Evolutionary conservation across 352 stramenopile species (phyloP), one percentile per base, ranked within the genome.

Genomic region (Phytophthora macrochlamydospora): DNA sequence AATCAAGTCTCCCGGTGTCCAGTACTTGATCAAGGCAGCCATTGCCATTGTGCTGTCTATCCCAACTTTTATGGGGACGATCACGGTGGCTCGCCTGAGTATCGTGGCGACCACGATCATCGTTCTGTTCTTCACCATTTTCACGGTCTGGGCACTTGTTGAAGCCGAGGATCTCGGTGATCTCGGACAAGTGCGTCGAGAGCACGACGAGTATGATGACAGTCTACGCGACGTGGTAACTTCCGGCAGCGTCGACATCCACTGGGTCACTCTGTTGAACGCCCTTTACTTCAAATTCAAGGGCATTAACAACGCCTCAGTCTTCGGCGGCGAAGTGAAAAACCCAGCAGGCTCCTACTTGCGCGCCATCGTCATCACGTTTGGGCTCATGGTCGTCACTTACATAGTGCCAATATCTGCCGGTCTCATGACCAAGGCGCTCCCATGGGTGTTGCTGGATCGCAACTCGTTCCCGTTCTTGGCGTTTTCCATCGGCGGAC

Each of bases 251-350:
- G 56, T 88, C 24, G 67, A 59, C 0, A 90, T 92, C 57, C 51
- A 97, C 4, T 98, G 92, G 92, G 52, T 73, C 9, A 83, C 82
- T 1, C 87, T 94, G 30, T 55, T 98, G 7, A 98, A 98, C 72
- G 97, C 95, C 31, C 73, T 99, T 38, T 98, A 98, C 76, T 99
- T 95, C 94, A 98, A 97, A 74, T 92, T 97, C 46, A 98, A 98
- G 67, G 94, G 90, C 31, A 98, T 98, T 67, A 90, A 98, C 66
- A 90, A 83, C 57, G 88, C 89, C 2, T 96, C 91, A 0, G 85
- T 89, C 4, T 98, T 98, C 64, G 93, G 90, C 4, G 92, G 84
- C 2, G 92, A 99, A 56, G 89, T 98, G 9, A 67, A 87, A 7
- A 90, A 96, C 69, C 93, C 93, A 0, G 85, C 77, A 2, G 77